Base-by-base conservation (phyloP, 164 flowering plant species). In the Vitis rotundifolia region DNA sequence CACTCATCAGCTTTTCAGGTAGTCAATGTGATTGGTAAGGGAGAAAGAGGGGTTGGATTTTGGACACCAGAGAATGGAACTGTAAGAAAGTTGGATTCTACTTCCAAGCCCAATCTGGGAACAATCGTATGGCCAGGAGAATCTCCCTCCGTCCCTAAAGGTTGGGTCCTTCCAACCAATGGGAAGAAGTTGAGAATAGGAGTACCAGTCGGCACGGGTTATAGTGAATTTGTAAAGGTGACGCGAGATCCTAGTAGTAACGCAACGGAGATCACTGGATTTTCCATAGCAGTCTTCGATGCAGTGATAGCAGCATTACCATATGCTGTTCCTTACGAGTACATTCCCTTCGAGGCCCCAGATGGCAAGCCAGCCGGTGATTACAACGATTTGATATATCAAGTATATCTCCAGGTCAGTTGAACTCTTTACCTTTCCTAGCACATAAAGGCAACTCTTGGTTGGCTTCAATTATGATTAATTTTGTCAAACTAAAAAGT, bases 71-170 rank as follows among this genome's bases (percentile, higher is more conserved):
- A 61, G 49, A 52, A 19, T 4, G 81, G 81, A 29, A 47, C 74
- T 1, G 15, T 11, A 4, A 68, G 14, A 19, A 56, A 49, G 8
- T 22, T 67, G 53, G n/a, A 58, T 31, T 11, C 37, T 3, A 63
- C 49, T 49, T 22, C 63, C 10, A 49, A 8, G n/a, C 5, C 31
- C 15, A 11, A 49, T 61, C 52, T 63, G 1, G 16, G 15, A 47
- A 2, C 50, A 48, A 68, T 77, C 7, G 73, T 80, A 11, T 84
- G 85, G 85, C 85, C 88, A 0, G 88, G 87, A 2, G 84, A 71
- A 4, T 15, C 78, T 2, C 61, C 63, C 0, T 1, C 9, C 0
- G 57, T 8, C 0, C 88, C 88, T 1, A 77, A 37, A 55, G 84
- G 82, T 31, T 77, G 77, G 79, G 75, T 26, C 5, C 61, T 73